Evolutionary conservation across 768 basidiomycete species (phyloP).

Genomic region (Stropharia rugosoannulata): DNA sequence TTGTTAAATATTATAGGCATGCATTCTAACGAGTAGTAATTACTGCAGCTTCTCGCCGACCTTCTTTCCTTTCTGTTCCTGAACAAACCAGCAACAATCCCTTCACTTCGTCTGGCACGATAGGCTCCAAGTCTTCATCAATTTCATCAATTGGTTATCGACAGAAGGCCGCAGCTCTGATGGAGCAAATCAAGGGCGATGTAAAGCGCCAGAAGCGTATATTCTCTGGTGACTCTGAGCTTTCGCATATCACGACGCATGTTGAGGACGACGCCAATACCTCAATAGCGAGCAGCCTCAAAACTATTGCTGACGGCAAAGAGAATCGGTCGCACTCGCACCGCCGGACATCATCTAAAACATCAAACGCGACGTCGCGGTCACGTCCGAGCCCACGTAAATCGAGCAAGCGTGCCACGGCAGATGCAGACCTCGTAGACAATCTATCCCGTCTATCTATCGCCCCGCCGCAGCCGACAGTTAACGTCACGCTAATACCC

Average conservation of each 20-base stretch:
- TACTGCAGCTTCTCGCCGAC: slow-evolving; percentile 28
- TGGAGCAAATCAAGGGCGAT: slow-evolving; percentile 84
- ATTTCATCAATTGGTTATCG: slow-evolving; percentile 72
- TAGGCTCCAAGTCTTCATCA: slow-evolving; percentile 31
- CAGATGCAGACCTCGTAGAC: slow-evolving; percentile 20
- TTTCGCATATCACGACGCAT: slow-evolving; percentile 40
- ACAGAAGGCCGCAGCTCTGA: slow-evolving; percentile 73
- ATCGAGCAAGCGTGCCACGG: slow-evolving; percentile 14
- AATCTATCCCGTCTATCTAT: slow-evolving; percentile 26
- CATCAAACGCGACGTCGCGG: slow-evolving; percentile 16
- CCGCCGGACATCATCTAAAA: slow-evolving; percentile 34
- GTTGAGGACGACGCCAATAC: slow-evolving; percentile 29
- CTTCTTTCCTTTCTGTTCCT: slow-evolving; percentile 34
- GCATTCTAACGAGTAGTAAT: slow-evolving; percentile 1
- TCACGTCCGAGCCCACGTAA: slow-evolving; percentile 24
- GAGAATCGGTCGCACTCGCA: slow-evolving; percentile 29
- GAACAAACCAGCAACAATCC: slow-evolving; percentile 24
- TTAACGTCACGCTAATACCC: slow-evolving; percentile 22
- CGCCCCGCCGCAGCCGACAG: slow-evolving; percentile 20
- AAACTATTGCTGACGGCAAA: slow-evolving; percentile 18
- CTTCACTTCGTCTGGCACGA: slow-evolving; percentile 28
- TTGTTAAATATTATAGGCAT: background rate
- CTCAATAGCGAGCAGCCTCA: slow-evolving; percentile 15
- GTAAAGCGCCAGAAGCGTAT: slow-evolving; percentile 73
- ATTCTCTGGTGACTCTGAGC: slow-evolving; percentile 66